A percentile compares a stretch with the other conserved stretches of the same genome.
These are phyloP conservation scores for Aspergillus jensenii DNA, from an alignment of 2,329 filamentous ascomycete species.

Conservation along the genomic window DNA sequence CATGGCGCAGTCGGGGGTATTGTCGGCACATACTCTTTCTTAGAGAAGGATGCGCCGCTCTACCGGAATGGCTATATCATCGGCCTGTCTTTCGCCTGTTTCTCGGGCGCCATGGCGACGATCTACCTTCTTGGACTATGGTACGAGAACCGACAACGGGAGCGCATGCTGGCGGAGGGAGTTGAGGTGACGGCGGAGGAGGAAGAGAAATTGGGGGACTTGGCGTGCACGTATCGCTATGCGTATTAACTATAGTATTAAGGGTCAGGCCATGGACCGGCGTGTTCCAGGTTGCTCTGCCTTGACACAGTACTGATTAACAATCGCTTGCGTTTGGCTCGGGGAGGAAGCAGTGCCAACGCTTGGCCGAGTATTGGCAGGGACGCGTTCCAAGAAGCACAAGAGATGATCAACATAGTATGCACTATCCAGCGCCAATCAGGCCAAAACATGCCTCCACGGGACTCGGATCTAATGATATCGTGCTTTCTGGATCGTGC, in stretches of 20 bases:
- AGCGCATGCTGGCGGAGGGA: constrained; percentile 1
- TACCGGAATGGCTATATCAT: constrained; percentile 20
- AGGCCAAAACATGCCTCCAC: background rate
- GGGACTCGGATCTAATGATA: background rate
- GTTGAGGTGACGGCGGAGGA: constrained; percentile 5
- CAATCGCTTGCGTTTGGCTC: background rate
- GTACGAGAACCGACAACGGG: constrained; percentile 14
- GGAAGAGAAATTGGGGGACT: constrained; percentile 13
- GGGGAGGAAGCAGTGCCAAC: background rate
- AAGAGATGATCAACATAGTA: constrained; percentile 2
- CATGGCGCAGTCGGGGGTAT: constrained; percentile 16
- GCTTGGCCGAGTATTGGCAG: background rate
- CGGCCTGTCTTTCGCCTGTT: constrained; percentile 15
- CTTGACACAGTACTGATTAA: background rate
- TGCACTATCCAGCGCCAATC: constrained; percentile 4
- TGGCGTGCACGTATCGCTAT: constrained; percentile 18
- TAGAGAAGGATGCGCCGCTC: constrained; percentile 16
- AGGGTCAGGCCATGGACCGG: background rate
- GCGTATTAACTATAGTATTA: constrained; percentile 5
- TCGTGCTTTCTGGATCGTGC: background rate
- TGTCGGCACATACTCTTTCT: constrained; percentile 18
- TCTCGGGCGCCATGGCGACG: constrained; percentile 11
- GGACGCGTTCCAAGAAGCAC: background rate
- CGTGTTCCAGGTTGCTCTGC: background rate
- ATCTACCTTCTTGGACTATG: constrained; percentile 6